phyloP scores from a whole-genome alignment of 2,329 filamentous ascomycete species.

The Colletotrichum spaethianum region DNA sequence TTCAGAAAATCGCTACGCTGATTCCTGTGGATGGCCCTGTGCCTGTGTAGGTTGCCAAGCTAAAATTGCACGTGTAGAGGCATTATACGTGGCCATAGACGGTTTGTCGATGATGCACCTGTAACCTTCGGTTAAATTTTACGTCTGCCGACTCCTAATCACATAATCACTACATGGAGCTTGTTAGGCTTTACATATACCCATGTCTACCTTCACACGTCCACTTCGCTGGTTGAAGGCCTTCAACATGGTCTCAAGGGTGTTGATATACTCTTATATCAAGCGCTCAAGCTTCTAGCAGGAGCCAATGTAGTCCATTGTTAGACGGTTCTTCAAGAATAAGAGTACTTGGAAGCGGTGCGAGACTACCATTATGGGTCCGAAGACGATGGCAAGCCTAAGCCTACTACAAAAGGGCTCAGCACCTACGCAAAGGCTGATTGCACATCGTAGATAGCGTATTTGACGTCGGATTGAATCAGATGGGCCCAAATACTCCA shows the following conservation, averaged over 20 bases:
- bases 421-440: no score
- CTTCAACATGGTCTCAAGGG: slow-evolving; percentile 61
- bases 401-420: neutral
- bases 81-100: neutral
- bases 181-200: slow-evolving; percentile 60
- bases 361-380: neutral
- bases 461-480: no score
- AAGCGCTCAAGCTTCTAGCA: slow-evolving; percentile 34
- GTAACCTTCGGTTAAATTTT: no score
- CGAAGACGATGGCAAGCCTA: neutral
- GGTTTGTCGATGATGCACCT: no score
- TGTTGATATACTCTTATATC: slow-evolving; percentile 59
- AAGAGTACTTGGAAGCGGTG: neutral
- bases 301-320: neutral
- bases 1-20: neutral
- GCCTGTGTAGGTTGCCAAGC: neutral
- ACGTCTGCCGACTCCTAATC: neutral
- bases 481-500: no score
- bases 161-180: slow-evolving; percentile 51
- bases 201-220: slow-evolving; percentile 62
- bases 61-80: neutral
- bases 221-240: slow-evolving; percentile 29
- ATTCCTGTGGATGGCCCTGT: neutral
- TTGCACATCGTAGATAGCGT: no score
- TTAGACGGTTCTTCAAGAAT: neutral